Percentiles rank a stretch among this genome's conserved stretches.
phyloP scores from a whole-genome alignment of 2,329 filamentous ascomycete genomes.

The Pseudocercospora crystallina region DNA sequence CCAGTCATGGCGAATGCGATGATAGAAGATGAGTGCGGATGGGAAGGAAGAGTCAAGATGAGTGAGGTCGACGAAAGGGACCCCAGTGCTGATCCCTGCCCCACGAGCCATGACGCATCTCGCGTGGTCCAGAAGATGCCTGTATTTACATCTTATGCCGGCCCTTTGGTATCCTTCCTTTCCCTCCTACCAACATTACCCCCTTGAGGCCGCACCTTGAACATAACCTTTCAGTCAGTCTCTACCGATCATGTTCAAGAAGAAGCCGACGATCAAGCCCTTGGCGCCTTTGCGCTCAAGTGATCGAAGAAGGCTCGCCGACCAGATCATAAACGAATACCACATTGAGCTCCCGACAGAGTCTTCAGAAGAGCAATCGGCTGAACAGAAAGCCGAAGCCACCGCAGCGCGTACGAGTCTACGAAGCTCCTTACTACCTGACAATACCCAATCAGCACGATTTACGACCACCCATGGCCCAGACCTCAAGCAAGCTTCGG shows the following conservation, averaged over 20 bases:
- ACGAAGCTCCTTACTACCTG: conserved; percentile 62
- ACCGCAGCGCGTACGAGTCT: conserved; percentile 51
- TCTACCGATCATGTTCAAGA: conserved; percentile 37
- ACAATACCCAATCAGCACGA: conserved; percentile 61
- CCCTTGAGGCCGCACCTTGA: too few relatives aligned
- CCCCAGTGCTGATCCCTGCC: too few relatives aligned
- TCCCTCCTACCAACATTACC: neutral
- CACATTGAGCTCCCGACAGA: conserved; percentile 38
- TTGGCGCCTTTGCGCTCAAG: conserved; percentile 65
- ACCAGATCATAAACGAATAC: conserved; percentile 66
- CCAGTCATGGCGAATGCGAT: too few relatives aligned
- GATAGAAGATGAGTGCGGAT: too few relatives aligned
- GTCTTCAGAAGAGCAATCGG: conserved; percentile 33
- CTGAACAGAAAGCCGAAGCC: conserved; percentile 46
- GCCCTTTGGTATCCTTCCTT: too few relatives aligned
- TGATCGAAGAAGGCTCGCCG: conserved; percentile 65
- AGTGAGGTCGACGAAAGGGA: too few relatives aligned
- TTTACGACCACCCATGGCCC: conserved; percentile 67
- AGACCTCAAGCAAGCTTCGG: conserved; percentile 60
- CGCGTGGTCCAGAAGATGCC: too few relatives aligned
- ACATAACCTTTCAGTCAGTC: neutral
- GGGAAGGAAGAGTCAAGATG: too few relatives aligned
- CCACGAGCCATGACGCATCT: too few relatives aligned
- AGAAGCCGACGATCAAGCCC: conserved; percentile 59
- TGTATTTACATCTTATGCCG: too few relatives aligned